These are phyloP conservation scores for Hypoxylon sp. DNA, from an alignment of 2,329 filamentous ascomycete genomes.

Conservation along the genomic window DNA sequence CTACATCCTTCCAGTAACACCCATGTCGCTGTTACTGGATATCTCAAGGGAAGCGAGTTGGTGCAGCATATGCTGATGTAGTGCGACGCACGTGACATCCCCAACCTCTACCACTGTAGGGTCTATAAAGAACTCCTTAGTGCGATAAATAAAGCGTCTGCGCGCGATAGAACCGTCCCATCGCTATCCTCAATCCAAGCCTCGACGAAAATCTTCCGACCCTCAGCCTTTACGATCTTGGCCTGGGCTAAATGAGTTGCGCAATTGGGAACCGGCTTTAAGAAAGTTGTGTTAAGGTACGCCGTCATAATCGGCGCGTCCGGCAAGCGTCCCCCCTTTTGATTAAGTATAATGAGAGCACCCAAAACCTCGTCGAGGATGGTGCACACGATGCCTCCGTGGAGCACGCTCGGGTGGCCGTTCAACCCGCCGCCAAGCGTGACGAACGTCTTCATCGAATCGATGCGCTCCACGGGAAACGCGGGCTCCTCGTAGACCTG, in stretches of 20 bases:
- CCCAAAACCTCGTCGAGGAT: constrained; percentile 68
- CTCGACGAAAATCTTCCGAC: constrained; percentile 62
- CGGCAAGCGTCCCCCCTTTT: constrained; percentile 28
- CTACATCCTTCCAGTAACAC: too few species aligned
- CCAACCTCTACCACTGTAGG: too few species aligned
- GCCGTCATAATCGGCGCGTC: constrained; percentile 54
- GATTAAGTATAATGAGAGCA: constrained; percentile 56
- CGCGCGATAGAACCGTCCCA: constrained; percentile 58
- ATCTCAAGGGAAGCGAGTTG: too few species aligned
- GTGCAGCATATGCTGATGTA: too few species aligned
- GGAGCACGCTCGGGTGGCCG: constrained; percentile 60
- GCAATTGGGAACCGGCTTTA: constrained; percentile 61
- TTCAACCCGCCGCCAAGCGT: constrained; percentile 61
- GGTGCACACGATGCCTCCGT: constrained; percentile 66
- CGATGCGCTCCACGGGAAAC: constrained; percentile 36
- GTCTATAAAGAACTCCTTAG: constrained; percentile 33
- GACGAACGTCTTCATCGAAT: constrained; percentile 47
- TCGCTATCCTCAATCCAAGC: constrained; percentile 59
- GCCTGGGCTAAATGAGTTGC: constrained; percentile 57
- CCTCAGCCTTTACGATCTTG: constrained; percentile 55
- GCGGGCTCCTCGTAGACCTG: constrained; percentile 52
- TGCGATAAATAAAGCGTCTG: constrained; percentile 61
- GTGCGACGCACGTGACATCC: too few species aligned
- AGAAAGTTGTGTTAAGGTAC: constrained; percentile 64
- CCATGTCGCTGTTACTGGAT: too few species aligned